These are phyloP conservation scores for Teratosphaeria epicoccoides DNA, from an alignment of 2,329 filamentous ascomycete genomes.

Conservation along the genomic window DNA sequence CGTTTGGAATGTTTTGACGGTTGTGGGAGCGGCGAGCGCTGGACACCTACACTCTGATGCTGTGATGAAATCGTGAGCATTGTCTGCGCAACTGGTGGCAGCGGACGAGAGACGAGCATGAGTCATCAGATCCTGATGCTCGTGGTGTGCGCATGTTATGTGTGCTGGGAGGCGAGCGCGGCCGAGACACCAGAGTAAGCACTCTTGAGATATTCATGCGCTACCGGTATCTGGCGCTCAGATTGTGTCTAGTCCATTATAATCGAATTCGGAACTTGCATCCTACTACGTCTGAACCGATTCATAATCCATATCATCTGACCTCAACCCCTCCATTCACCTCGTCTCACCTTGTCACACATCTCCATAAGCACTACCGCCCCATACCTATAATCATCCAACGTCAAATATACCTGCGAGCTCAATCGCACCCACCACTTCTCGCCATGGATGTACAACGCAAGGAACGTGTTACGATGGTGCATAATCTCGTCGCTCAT, in stretches of 20 bases:
- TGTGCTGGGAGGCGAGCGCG: too few relatives aligned
- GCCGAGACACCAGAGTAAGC: too few relatives aligned
- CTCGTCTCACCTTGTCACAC: constrained; percentile 41
- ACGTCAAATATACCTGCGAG: constrained; percentile 74
- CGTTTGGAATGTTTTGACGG: too few relatives aligned
- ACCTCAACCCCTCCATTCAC: constrained; percentile 31
- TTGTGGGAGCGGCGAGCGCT: too few relatives aligned
- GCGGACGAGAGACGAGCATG: too few relatives aligned
- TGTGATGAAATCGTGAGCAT: neutral
- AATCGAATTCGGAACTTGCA: neutral
- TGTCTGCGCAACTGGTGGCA: neutral
- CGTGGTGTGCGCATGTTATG: too few relatives aligned
- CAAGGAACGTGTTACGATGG: constrained; percentile 62
- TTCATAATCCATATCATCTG: neutral
- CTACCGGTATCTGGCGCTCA: too few relatives aligned
- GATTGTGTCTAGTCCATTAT: too few relatives aligned
- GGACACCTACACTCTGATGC: too few relatives aligned
- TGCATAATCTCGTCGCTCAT: constrained; percentile 33
- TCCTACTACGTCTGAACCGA: too few relatives aligned
- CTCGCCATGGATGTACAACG: constrained; percentile 50
- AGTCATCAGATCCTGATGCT: too few relatives aligned
- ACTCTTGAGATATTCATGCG: too few relatives aligned
- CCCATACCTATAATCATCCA: constrained; percentile 65
- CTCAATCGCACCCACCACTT: constrained; percentile 63
- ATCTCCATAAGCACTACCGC: constrained; percentile 49